Percentiles rank a stretch among this genome's conserved stretches.
Conservation (phyloP, 768 basidiomycete species). For the Crassisporium funariophilum region DNA sequence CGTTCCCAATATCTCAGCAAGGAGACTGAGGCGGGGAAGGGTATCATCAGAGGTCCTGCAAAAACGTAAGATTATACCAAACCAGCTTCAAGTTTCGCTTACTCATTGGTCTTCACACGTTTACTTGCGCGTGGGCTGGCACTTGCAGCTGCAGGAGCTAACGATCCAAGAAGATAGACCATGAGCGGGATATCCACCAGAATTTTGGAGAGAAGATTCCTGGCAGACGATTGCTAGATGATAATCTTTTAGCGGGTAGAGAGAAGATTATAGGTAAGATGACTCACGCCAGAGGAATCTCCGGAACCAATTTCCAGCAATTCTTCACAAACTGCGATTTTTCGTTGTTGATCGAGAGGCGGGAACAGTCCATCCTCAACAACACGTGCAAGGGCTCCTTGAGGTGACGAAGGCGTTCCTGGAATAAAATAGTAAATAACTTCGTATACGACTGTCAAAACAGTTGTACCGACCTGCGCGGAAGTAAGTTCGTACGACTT, state of each 20-base stretch:
- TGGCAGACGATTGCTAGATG: slow-evolving; percentile 48
- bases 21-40: slow-evolving; percentile 52
- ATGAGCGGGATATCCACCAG: slow-evolving; percentile 56
- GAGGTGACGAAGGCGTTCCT: slow-evolving; percentile 45
- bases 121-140: slow-evolving; percentile 57
- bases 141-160: slow-evolving; percentile 48
- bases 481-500: slow-evolving; percentile 46
- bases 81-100: slow-evolving; percentile 19
- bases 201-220: slow-evolving; percentile 49
- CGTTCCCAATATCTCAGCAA: slow-evolving; percentile 74
- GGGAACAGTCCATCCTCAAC: slow-evolving; percentile 61
- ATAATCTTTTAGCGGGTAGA: slow-evolving; percentile 5
- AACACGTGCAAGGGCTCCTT: slow-evolving; percentile 41
- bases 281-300: slow-evolving; percentile 52
- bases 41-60: slow-evolving; percentile 36
- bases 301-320: slow-evolving; percentile 57
- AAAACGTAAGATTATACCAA: not conserved
- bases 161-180: slow-evolving; percentile 47
- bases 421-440: slow-evolving; percentile 1
- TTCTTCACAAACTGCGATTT: slow-evolving; percentile 54
- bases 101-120: slow-evolving; percentile 64
- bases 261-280: not conserved
- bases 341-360: slow-evolving; percentile 51
- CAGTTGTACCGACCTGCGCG: slow-evolving; percentile 42
- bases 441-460: not conserved